Base-by-base conservation (phyloP, 257 asterid genomes). In the Lycium ferocissimum region DNA sequence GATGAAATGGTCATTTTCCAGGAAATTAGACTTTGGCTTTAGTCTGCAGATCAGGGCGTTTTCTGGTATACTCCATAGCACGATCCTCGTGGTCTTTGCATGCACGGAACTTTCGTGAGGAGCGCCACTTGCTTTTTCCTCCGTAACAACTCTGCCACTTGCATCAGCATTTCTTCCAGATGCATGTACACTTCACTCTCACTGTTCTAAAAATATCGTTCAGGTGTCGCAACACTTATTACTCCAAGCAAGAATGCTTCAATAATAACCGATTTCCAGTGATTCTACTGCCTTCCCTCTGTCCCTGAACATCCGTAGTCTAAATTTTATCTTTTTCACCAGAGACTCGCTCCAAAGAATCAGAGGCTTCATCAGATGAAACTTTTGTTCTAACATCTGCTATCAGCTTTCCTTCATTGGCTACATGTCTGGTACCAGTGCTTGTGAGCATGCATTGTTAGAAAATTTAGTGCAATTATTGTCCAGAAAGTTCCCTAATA, bases 71-170 rank as follows among this genome's bases (percentile, higher is more conserved):
- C 33, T 26, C 33, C 33, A 26, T 26, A 26, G 51, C 75, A 13
- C 75, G 9, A 67, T 38, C 9, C 72, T 2, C 20, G 47, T 66
- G 73, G 26, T 33, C 72, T 65, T 65, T 65, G n/a, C 33, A 26
- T 26, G 33, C 72, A 65, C 43, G 15, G 22, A 65, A 26, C 71
- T 22, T 17, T 66, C 5, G 10, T 65, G 45, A 7, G 14, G 18
- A 65, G 43, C 22, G 71, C 35, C 45, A 65, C 72, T 65, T 65
- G 72, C 72, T 38, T 63, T 63, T 63, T 63, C 18, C 22, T 63
- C 6, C 26, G 17, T 65, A 26, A 13, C n/a, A 38, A 66, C n/a
- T 66, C 38, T 12, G 73, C 47, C 33, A 26, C 33, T 26, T 40
- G 33, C 73, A 33, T 4, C 13, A 33, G 40, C 20, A 12, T 14